Evolutionary conservation across 805 yeast genomes (phyloP), one percentile per base, ranked within the genome.

Genomic region (Spathaspora passalidarum): DNA sequence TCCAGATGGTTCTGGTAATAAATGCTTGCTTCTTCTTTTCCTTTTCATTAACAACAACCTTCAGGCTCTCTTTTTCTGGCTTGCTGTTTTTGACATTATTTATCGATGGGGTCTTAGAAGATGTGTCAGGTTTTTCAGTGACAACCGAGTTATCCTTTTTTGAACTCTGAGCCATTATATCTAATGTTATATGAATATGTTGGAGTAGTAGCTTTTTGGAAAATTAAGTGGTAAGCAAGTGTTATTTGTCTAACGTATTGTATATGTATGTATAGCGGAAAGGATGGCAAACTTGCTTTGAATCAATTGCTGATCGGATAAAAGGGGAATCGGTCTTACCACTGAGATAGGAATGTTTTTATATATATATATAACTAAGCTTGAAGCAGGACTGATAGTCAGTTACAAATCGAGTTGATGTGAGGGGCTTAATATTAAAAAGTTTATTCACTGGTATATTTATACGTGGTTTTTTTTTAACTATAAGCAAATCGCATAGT

Each of bases 1-100:
- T 87, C 98, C 98, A 94, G 40, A 87, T 73, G 3, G 98, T 84
- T 55, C 99, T 81, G 20, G 90, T 88, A 40, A 90, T 62, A 59
- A 94, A 90, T 37, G 91, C 86, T 67, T 84, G 91, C 54, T 83
- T 84, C 69, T 88, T 88, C 68, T 79, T 79, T 52, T 81, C 86
- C 35, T 58, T 62, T 51, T 80, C 84, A 51, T 68, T 69, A 32
- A 46, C 49, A 4, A 57, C 61, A 9, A 29, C 22, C 13, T 22
- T 20, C 21, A 13, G 22, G 21, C 14, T 10, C n/a, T 19, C 14
- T 36, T 39, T 39, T 20, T 22, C 41, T 38, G 40, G 36, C 22
- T 38, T 11, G 26, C 8, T 20, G 32, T 39, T 25, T 18, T 21
- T 41, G 32, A 16, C 43, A 25, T 23, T 22, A 9, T 29, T 29